phyloP scores from a whole-genome alignment of 169 alveolate species.

The Ichthyophthirius multifiliis region DNA sequence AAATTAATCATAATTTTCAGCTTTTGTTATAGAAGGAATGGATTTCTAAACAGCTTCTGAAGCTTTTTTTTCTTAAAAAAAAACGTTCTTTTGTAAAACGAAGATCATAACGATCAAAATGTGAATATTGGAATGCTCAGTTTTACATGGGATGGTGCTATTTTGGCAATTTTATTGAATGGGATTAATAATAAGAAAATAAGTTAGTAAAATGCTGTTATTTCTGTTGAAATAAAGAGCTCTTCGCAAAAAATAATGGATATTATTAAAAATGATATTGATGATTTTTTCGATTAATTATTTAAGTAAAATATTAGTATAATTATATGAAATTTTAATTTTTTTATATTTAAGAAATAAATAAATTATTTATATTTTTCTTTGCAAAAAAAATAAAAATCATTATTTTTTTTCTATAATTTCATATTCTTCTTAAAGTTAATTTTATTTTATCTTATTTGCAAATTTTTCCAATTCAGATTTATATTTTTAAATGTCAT shows the following conservation, averaged over 20 bases:
- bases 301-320: too few species aligned
- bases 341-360: too few species aligned
- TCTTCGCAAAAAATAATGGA: not conserved
- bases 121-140: constrained; percentile 1
- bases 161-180: not conserved
- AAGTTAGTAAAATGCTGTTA: not conserved
- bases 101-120: not conserved
- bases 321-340: too few species aligned
- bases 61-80: not conserved
- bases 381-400: too few species aligned
- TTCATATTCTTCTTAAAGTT: too few species aligned
- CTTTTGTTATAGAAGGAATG: constrained; percentile 2
- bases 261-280: not conserved
- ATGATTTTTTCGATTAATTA: not conserved
- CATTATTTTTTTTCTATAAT: too few species aligned
- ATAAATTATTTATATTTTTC: too few species aligned
- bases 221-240: not conserved
- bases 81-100: not conserved
- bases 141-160: constrained; percentile 20
- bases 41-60: not conserved
- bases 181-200: not conserved
- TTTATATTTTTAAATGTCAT: too few species aligned
- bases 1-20: not conserved
- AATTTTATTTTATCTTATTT: too few species aligned
- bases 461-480: too few species aligned